A percentile compares a stretch with the other conserved stretches of the same genome.
phyloP scores from a whole-genome alignment of 139 green algal genomes.

The Chlorella sorokiniana region DNA sequence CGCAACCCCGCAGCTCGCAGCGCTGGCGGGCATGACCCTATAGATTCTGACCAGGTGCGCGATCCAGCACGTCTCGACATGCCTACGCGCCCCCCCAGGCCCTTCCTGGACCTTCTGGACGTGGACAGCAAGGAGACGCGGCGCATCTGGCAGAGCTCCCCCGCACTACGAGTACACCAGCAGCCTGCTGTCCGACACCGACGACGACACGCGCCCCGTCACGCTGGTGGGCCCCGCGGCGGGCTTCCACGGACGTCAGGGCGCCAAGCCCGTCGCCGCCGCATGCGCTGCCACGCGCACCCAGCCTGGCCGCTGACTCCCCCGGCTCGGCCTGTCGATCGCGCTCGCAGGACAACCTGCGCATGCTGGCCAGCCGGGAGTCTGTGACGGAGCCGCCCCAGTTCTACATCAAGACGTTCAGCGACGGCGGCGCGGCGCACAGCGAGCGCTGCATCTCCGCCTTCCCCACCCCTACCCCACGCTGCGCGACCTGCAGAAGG shows the following conservation, averaged over 20 bases:
- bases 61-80: neutral
- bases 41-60: neutral
- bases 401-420: conserved; percentile 56
- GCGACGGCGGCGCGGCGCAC: neutral
- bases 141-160: conserved; percentile 86
- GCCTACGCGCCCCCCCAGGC: conserved; percentile 26
- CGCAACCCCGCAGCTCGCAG: neutral
- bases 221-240: conserved; percentile 69
- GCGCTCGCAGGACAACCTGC: conserved; percentile 5
- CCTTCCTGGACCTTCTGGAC: conserved; percentile 92
- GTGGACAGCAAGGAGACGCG: conserved; percentile 65
- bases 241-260: conserved; percentile 31
- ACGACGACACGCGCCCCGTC: conserved; percentile 8
- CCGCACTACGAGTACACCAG: conserved; percentile 78
- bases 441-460: conserved; percentile 75
- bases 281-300: too few relatives aligned
- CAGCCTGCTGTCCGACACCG: conserved; percentile 41
- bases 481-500: conserved; percentile 81
- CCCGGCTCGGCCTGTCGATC: too few relatives aligned
- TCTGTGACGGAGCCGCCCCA: conserved; percentile 43
- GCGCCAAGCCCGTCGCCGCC: too few relatives aligned
- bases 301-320: too few relatives aligned
- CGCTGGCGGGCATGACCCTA: neutral
- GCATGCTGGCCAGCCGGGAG: conserved; percentile 27
- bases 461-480: conserved; percentile 95